Conservation (phyloP, 345 rosid species). For the Murraya koenigii region DNA sequence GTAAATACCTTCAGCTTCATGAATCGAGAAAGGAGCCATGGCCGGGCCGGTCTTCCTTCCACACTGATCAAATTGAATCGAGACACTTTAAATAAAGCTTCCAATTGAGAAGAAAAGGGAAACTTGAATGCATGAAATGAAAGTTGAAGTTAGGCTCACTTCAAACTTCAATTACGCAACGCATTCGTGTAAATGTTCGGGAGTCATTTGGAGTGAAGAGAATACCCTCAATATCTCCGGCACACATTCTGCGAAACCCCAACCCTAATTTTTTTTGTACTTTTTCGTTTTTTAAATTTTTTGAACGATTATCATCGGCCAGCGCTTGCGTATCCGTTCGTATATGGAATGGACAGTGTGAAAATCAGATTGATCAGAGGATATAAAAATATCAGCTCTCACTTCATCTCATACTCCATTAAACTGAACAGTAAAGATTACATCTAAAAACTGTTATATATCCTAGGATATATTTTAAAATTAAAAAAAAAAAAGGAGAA, state of each 20-base stretch:
- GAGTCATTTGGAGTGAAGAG: neutral
- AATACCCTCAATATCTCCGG: neutral
- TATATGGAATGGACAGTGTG: too few species aligned
- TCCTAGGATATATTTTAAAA: neutral
- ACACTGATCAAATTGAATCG: neutral
- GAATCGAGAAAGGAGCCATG: neutral
- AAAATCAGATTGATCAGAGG: too few species aligned
- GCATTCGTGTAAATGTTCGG: neutral
- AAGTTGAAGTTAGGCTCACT: neutral
- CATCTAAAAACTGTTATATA: conserved; percentile 13
- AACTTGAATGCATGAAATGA: too few species aligned
- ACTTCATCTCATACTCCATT: conserved; percentile 12
- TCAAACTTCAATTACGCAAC: neutral
- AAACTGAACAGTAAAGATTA: conserved; percentile 20
- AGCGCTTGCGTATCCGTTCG: too few species aligned
- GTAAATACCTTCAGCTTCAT: neutral
- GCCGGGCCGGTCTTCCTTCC: neutral
- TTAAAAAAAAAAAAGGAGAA: neutral
- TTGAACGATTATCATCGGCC: too few species aligned
- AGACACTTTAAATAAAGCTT: too few species aligned
- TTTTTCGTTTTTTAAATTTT: too few species aligned
- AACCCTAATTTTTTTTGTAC: neutral
- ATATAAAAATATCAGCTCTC: neutral
- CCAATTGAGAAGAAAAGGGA: neutral
- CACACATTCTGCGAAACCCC: neutral